Evolutionary conservation across 2,329 filamentous ascomycete genomes (phyloP).

Genomic region (Cladophialophora bantiana): DNA sequence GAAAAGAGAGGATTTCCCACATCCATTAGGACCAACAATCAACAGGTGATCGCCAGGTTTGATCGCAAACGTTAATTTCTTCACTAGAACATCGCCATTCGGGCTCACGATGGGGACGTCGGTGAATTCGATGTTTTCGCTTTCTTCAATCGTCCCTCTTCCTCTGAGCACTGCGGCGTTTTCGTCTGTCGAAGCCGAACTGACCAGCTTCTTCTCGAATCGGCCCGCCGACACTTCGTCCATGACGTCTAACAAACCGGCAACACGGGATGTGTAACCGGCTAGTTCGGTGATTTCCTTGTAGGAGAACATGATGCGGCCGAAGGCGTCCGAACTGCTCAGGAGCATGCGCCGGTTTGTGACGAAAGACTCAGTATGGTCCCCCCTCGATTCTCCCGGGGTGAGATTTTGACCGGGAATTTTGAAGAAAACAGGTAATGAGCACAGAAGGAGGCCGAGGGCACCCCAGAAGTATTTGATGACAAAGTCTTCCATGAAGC

Average conservation of each 20-base stretch:
- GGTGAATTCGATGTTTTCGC: slow-evolving; percentile 81
- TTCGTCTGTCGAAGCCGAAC: slow-evolving; percentile 79
- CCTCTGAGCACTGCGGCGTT: slow-evolving; percentile 84
- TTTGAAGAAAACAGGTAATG: slow-evolving; percentile 94
- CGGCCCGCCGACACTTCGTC: slow-evolving; percentile 87
- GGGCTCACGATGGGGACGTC: slow-evolving; percentile 95
- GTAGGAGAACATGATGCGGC: slow-evolving; percentile 96
- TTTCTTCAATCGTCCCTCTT: slow-evolving; percentile 82
- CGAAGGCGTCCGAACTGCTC: slow-evolving; percentile 93
- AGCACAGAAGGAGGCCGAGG: slow-evolving; percentile 87
- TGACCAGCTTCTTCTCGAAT: slow-evolving; percentile 96
- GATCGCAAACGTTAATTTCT: slow-evolving; percentile 84
- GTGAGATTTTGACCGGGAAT: slow-evolving; percentile 71
- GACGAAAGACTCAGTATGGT: slow-evolving; percentile 76
- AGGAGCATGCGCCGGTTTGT: slow-evolving; percentile 92
- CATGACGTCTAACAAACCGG: slow-evolving; percentile 90
- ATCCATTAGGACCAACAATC: slow-evolving; percentile 95
- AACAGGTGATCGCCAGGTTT: slow-evolving; percentile 87
- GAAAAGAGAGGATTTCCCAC: slow-evolving; percentile 95
- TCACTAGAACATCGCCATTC: slow-evolving; percentile 91
- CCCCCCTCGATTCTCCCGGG: slow-evolving; percentile 50
- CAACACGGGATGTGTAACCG: slow-evolving; percentile 91
- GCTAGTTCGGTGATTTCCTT: slow-evolving; percentile 96
- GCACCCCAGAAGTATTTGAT: slow-evolving; percentile 99
- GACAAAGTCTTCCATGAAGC: slow-evolving; percentile 99